Percentiles rank a stretch among this genome's conserved stretches.
Conservation (phyloP, 164 flowering plant genomes). For the Vitis cinerea region DNA sequence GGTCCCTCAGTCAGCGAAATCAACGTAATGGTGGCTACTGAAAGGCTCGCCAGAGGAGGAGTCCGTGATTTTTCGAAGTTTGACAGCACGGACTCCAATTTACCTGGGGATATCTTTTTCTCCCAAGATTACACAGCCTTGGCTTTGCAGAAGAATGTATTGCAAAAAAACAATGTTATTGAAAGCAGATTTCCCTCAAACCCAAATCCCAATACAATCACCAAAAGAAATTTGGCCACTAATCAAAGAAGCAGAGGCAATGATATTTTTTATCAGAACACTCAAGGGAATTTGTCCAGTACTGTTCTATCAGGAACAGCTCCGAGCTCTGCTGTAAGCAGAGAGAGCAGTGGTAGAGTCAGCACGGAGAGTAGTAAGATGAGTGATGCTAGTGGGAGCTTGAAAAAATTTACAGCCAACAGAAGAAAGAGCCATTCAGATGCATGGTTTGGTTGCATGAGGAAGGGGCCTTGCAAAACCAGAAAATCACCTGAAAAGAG, state of each 20-base stretch:
- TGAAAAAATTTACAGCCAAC: constrained; percentile 42
- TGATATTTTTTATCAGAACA: constrained; percentile 14
- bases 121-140: constrained; percentile 36
- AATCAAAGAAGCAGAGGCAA: constrained; percentile 16
- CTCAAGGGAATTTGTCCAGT: constrained; percentile 19
- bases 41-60: constrained; percentile 25
- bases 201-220: constrained; percentile 20
- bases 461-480: constrained; percentile 51
- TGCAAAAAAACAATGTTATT: constrained; percentile 13
- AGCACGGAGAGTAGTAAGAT: constrained; percentile 37
- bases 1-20: constrained; percentile 49
- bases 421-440: constrained; percentile 48
- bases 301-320: constrained; percentile 25
- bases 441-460: constrained; percentile 59
- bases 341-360: constrained; percentile 30
- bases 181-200: constrained; percentile 8
- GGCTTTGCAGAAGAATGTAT: constrained; percentile 22
- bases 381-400: constrained; percentile 44
- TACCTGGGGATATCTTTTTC: constrained; percentile 62
- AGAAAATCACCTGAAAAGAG: constrained; percentile 48
- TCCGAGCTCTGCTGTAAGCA: constrained; percentile 33
- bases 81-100: constrained; percentile 52
- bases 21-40: constrained; percentile 59
- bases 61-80: constrained; percentile 11
- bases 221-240: constrained; percentile 19